A percentile compares a stretch with the other conserved stretches of the same genome.
phyloP scores from a whole-genome alignment of 169 alveolate genomes.

The Plasmodium falciparum region DNA sequence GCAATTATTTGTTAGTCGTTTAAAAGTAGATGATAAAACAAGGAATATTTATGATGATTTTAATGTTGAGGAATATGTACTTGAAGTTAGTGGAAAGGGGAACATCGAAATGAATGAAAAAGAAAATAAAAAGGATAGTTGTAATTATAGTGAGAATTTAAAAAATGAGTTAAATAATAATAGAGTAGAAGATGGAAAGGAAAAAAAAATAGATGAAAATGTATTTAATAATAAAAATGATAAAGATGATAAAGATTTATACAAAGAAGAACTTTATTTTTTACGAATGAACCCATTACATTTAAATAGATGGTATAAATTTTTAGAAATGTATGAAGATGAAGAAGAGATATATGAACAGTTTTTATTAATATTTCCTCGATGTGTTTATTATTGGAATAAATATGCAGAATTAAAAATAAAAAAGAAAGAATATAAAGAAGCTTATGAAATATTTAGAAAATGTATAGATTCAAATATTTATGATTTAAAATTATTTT shows the following conservation, averaged over 20 bases:
- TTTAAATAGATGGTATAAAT: constrained; percentile 38
- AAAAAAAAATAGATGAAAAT: not conserved
- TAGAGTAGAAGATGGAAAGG: not conserved
- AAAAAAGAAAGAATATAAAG: constrained; percentile 63
- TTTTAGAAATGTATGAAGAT: constrained; percentile 46
- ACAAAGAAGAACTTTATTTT: constrained; percentile 47
- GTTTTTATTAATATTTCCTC: constrained; percentile 54
- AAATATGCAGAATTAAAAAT: constrained; percentile 73
- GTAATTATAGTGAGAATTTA: not conserved
- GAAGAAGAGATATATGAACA: constrained; percentile 73
- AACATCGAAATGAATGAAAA: not conserved
- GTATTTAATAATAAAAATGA: not conserved
- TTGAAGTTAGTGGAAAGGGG: not conserved
- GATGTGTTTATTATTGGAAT: constrained; percentile 64
- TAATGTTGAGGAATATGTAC: constrained; percentile 44
- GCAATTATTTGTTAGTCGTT: constrained; percentile 31
- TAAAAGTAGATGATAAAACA: constrained; percentile 65
- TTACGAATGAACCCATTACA: constrained; percentile 48
- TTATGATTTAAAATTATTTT: constrained; percentile 53
- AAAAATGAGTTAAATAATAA: not conserved
- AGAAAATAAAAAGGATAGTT: not conserved
- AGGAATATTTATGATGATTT: constrained; percentile 31
- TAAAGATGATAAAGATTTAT: not conserved
- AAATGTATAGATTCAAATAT: constrained; percentile 72
- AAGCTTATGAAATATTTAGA: constrained; percentile 64